Conservation (phyloP, 495 filamentous ascomycete genomes). For the Melanomma pulvis-pyrius region DNA sequence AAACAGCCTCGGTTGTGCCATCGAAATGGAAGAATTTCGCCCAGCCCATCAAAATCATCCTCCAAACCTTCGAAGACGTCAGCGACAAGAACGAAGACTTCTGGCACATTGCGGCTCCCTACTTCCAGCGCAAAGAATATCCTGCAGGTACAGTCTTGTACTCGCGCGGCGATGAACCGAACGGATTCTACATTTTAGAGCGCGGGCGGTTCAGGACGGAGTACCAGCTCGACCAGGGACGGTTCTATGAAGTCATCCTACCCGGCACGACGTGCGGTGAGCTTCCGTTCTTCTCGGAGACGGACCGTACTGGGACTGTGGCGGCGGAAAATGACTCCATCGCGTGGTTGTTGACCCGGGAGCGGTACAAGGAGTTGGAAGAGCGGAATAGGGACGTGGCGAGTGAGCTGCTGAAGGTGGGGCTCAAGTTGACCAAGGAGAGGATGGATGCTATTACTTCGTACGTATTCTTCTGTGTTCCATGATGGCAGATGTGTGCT, state of each 20-base stretch:
- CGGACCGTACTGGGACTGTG: constrained; percentile 82
- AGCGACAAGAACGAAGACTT: constrained; percentile 88
- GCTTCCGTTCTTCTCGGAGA: constrained; percentile 92
- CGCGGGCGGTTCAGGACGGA: constrained; percentile 84
- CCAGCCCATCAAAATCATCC: constrained; percentile 84
- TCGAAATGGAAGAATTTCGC: constrained; percentile 79
- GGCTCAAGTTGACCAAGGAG: constrained; percentile 85
- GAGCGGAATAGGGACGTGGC: constrained; percentile 72
- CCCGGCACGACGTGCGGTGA: constrained; percentile 95
- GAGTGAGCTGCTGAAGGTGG: constrained; percentile 78
- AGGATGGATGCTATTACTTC: constrained; percentile 84
- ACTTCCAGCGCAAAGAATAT: constrained; percentile 69
- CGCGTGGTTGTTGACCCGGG: constrained; percentile 74
- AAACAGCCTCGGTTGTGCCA: constrained; percentile 40
- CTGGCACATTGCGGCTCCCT: constrained; percentile 78
- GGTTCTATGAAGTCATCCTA: constrained; percentile 86
- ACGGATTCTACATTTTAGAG: constrained; percentile 91
- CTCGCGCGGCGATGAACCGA: constrained; percentile 52
- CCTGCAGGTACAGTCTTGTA: constrained; percentile 73
- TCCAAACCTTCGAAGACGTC: constrained; percentile 88
- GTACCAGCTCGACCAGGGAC: constrained; percentile 87
- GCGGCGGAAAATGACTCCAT: constrained; percentile 78
- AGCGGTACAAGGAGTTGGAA: constrained; percentile 72
- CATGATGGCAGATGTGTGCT: background rate
- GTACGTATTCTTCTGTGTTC: constrained; percentile 11